phyloP scores from a whole-genome alignment of 1,284 basidiomycete species.

The Marasmius oreades region DNA sequence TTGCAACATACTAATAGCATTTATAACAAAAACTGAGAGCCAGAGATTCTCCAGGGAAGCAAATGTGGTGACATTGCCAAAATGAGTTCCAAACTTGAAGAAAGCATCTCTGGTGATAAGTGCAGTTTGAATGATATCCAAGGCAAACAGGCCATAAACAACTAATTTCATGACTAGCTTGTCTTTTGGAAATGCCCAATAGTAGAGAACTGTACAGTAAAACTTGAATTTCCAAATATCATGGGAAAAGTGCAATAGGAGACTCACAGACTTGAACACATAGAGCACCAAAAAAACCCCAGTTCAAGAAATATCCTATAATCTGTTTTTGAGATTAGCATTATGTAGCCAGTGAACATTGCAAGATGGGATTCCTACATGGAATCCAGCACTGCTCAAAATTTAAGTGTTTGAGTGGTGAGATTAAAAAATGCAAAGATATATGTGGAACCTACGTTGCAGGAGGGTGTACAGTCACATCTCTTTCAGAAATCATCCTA shows the following conservation, averaged over 20 bases:
- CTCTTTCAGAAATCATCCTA: too few species aligned
- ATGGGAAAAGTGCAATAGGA: neutral
- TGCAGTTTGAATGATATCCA: slow-evolving; percentile 21
- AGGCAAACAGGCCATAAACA: slow-evolving; percentile 20
- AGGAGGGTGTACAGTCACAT: too few species aligned
- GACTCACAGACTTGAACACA: slow-evolving; percentile 23
- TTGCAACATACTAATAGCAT: slow-evolving; percentile 19
- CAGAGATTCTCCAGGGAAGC: slow-evolving; percentile 18
- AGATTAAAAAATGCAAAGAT: too few species aligned
- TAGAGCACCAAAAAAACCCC: slow-evolving; percentile 20
- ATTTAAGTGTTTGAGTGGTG: neutral
- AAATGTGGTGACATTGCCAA: slow-evolving; percentile 19
- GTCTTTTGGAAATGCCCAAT: slow-evolving; percentile 22
- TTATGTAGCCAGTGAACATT: neutral
- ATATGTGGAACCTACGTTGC: too few species aligned
- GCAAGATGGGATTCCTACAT: neutral
- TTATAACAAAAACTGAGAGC: slow-evolving; percentile 20
- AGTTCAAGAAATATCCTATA: slow-evolving; percentile 22
- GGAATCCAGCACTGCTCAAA: neutral
- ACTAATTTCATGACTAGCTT: slow-evolving; percentile 16
- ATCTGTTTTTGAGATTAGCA: slow-evolving; percentile 13
- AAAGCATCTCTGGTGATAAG: slow-evolving; percentile 21
- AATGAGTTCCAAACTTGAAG: slow-evolving; percentile 19
- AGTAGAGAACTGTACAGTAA: slow-evolving; percentile 19
- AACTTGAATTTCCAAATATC: neutral